Percentiles rank a stretch among this genome's conserved stretches.
These are phyloP conservation scores for Sclerospora graminicola DNA, from an alignment of 352 stramenopile genomes.

Conservation along the genomic window DNA sequence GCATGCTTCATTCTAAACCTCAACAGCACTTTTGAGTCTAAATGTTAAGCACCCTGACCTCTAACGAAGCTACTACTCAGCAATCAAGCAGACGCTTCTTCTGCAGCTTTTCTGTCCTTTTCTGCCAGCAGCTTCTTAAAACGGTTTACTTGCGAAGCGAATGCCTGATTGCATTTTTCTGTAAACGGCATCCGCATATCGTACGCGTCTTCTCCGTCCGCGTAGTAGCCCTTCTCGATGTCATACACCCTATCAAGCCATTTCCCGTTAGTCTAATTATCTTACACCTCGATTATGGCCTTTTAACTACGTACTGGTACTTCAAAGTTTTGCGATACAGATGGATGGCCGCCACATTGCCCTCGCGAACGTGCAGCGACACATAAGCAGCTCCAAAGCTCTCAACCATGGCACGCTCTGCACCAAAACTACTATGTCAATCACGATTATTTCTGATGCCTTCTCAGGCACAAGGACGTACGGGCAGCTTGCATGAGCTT, in stretches of 20 bases:
- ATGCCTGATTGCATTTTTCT: slow-evolving; percentile 82
- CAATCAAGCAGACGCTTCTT: slow-evolving; percentile 14
- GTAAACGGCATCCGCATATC: slow-evolving; percentile 95
- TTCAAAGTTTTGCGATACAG: slow-evolving; percentile 96
- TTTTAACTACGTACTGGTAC: slow-evolving; percentile 82
- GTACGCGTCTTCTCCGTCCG: slow-evolving; percentile 99
- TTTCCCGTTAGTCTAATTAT: no score
- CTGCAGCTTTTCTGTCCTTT: slow-evolving; percentile 32
- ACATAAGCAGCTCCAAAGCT: slow-evolving; percentile 98
- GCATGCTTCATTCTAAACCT: slow-evolving; percentile 4
- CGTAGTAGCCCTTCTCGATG: slow-evolving; percentile 99
- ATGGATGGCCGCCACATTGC: slow-evolving; percentile 96
- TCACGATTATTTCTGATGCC: neutral
- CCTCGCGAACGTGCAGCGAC: slow-evolving; percentile 98
- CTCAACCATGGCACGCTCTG: slow-evolving; percentile 93
- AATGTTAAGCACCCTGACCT: slow-evolving; percentile 1
- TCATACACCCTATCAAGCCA: slow-evolving; percentile 86
- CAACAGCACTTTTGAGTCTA: slow-evolving; percentile 14
- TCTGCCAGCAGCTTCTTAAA: slow-evolving; percentile 74
- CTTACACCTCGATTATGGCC: no score
- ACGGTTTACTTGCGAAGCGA: slow-evolving; percentile 72
- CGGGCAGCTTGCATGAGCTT: slow-evolving; percentile 95
- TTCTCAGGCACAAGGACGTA: slow-evolving; percentile 23
- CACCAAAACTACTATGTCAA: slow-evolving; percentile 6
- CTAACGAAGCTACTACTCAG: no score